A percentile compares a stretch with the other conserved stretches of the same genome.
Evolutionary conservation across 2,329 filamentous ascomycete genomes (phyloP).

Genomic region (Lizonia empirigonia): DNA sequence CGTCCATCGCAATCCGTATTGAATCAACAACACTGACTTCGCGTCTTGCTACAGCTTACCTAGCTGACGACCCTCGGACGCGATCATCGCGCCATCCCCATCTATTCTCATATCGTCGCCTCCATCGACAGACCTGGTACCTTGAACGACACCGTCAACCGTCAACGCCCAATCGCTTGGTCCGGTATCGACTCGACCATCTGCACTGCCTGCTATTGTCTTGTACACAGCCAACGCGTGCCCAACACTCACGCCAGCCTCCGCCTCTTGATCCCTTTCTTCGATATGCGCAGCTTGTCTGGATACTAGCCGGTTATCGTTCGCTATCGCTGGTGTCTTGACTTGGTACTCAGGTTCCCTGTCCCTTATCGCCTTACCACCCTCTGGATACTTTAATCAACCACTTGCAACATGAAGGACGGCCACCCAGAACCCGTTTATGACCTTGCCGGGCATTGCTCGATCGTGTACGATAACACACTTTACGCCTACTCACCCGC

Average conservation of each 20-base stretch:
- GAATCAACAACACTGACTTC: slow-evolving; percentile 27
- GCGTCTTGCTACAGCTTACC: slow-evolving; percentile 20
- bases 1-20: slow-evolving; percentile 19
- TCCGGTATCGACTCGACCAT: not conserved
- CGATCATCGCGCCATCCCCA: slow-evolving; percentile 11
- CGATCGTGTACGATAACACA: slow-evolving; percentile 77
- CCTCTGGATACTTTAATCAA: slow-evolving; percentile 17
- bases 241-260: slow-evolving; percentile 3
- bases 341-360: slow-evolving; percentile 24
- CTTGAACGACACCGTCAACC: slow-evolving; percentile 1
- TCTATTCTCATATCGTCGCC: slow-evolving; percentile 6
- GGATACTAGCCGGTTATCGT: slow-evolving; percentile 27
- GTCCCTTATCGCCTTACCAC: slow-evolving; percentile 18
- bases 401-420: slow-evolving; percentile 58
- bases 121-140: slow-evolving; percentile 2
- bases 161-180: slow-evolving; percentile 4
- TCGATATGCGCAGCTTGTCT: slow-evolving; percentile 41
- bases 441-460: slow-evolving; percentile 78
- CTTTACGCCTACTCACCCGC: slow-evolving; percentile 81
- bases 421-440: slow-evolving; percentile 71
- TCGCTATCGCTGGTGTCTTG: slow-evolving; percentile 26
- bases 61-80: slow-evolving; percentile 9
- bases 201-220: slow-evolving; percentile 2
- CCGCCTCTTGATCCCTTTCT: slow-evolving; percentile 5
- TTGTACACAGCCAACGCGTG: slow-evolving; percentile 9